phyloP scores from a whole-genome alignment of 1,139 yeast genomes.

The Scheffersomyces parashehatae region DNA sequence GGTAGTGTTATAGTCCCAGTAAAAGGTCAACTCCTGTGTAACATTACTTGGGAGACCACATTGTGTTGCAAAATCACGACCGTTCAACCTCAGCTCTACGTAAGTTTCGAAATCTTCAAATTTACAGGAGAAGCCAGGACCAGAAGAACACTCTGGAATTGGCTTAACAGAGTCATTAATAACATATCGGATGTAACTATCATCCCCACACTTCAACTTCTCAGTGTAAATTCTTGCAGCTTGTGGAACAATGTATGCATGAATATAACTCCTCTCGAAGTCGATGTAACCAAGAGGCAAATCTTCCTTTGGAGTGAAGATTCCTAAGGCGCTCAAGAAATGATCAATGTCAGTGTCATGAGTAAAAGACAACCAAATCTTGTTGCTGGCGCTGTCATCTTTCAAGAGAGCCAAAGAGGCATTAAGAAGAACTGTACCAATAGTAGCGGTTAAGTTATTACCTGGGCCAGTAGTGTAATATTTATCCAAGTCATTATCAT shows the following conservation, averaged over 20 bases:
- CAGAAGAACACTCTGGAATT: slow-evolving; percentile 23
- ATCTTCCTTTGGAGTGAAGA: slow-evolving; percentile 19
- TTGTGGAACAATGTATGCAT: slow-evolving; percentile 27
- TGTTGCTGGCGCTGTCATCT: slow-evolving; percentile 20
- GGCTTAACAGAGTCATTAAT: slow-evolving; percentile 33
- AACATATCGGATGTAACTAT: slow-evolving; percentile 26
- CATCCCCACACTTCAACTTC: slow-evolving; percentile 22
- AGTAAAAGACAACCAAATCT: slow-evolving; percentile 28
- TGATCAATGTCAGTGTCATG: slow-evolving; percentile 34
- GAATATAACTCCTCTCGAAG: slow-evolving; percentile 27
- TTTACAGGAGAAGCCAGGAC: slow-evolving; percentile 37
- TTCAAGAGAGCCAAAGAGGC: slow-evolving; percentile 49
- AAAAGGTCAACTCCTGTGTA: slow-evolving; percentile 19
- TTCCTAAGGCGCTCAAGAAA: slow-evolving; percentile 25
- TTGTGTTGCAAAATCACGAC: slow-evolving; percentile 16
- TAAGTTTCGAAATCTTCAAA: slow-evolving; percentile 22
- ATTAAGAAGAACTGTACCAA: slow-evolving; percentile 50
- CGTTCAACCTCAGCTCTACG: slow-evolving; percentile 19
- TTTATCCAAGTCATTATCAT: slow-evolving; percentile 44
- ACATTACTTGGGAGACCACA: slow-evolving; percentile 19
- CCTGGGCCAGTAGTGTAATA: slow-evolving; percentile 56
- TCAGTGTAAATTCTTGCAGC: slow-evolving; percentile 31
- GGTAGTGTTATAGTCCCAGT: slow-evolving; percentile 30
- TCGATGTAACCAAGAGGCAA: slow-evolving; percentile 24
- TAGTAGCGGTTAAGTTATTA: slow-evolving; percentile 37